Conservation (phyloP, 176 grass and related monocot species). For the Avena sativa region DNA sequence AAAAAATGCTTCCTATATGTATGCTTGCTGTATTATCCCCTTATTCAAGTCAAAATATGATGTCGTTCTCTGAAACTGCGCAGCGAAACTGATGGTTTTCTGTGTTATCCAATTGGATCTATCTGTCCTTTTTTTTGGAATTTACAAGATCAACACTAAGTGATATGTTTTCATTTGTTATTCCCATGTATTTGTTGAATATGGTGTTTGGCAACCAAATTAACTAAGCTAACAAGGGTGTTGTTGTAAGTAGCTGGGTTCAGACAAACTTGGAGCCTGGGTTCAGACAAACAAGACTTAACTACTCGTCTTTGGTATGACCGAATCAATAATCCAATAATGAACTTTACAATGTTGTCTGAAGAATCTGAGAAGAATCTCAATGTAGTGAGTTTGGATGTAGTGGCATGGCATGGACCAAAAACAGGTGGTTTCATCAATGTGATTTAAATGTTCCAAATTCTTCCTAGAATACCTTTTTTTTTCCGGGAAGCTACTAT, state of each 20-base stretch:
- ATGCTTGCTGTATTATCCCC: too few species aligned
- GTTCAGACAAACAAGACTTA: neutral
- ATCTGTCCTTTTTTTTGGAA: too few species aligned
- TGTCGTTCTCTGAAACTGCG: neutral
- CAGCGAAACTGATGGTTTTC: too few species aligned
- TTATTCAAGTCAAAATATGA: neutral
- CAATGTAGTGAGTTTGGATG: neutral
- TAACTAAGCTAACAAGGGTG: neutral
- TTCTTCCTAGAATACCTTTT: too few species aligned
- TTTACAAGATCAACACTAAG: too few species aligned
- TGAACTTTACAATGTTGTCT: neutral
- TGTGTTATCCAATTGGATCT: too few species aligned
- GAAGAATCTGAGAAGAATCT: neutral
- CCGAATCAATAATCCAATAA: neutral
- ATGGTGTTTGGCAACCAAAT: neutral
- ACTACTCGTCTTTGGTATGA: neutral
- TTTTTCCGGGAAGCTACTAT: too few species aligned
- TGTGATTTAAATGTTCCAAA: too few species aligned
- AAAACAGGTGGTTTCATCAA: too few species aligned
- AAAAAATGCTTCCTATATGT: too few species aligned
- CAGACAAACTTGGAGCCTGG: neutral
- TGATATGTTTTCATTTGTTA: neutral
- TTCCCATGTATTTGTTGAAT: neutral
- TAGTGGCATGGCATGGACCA: too few species aligned
- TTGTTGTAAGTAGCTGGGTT: neutral